Evolutionary conservation across 352 stramenopile species (phyloP).

Genomic region (Phytophthora citrophthora): DNA sequence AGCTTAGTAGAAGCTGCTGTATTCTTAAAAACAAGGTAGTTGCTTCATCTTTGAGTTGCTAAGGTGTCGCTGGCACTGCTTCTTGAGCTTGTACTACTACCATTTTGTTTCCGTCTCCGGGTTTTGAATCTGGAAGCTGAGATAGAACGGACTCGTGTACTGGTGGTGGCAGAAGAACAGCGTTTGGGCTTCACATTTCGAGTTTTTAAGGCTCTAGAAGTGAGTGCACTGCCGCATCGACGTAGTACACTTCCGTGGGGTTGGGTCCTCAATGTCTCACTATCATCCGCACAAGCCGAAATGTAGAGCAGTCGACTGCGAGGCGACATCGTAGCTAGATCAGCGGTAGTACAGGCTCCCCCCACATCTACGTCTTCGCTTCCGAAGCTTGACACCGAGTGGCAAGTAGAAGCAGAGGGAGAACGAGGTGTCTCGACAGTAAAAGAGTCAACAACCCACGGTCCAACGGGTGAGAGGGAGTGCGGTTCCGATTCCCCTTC

Average conservation of each 20-base stretch:
- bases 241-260: slow-evolving; percentile 5
- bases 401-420: slow-evolving; percentile 29
- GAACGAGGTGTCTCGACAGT: slow-evolving; percentile 19
- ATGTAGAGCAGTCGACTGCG: slow-evolving; percentile 71
- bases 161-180: slow-evolving; percentile 34
- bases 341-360: slow-evolving; percentile 5
- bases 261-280: slow-evolving; percentile 8
- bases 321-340: slow-evolving; percentile 51
- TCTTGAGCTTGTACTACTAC: background rate
- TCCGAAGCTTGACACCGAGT: slow-evolving; percentile 28
- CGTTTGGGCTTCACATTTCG: slow-evolving; percentile 15
- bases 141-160: slow-evolving; percentile 5
- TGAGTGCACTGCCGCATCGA: slow-evolving; percentile 19
- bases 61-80: slow-evolving; percentile 9
- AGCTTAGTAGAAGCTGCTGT: slow-evolving; percentile 14
- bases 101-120: slow-evolving; percentile 27
- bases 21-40: slow-evolving; percentile 13
- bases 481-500: slow-evolving; percentile 17
- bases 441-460: slow-evolving; percentile 47
- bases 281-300: slow-evolving; percentile 46
- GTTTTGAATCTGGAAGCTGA: slow-evolving; percentile 3
- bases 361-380: slow-evolving; percentile 37
- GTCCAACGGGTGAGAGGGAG: slow-evolving; percentile 53
- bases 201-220: slow-evolving; percentile 1
- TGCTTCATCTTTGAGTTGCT: slow-evolving; percentile 3